phyloP scores from a whole-genome alignment of 805 yeast species.

The Pichia scutulata region DNA sequence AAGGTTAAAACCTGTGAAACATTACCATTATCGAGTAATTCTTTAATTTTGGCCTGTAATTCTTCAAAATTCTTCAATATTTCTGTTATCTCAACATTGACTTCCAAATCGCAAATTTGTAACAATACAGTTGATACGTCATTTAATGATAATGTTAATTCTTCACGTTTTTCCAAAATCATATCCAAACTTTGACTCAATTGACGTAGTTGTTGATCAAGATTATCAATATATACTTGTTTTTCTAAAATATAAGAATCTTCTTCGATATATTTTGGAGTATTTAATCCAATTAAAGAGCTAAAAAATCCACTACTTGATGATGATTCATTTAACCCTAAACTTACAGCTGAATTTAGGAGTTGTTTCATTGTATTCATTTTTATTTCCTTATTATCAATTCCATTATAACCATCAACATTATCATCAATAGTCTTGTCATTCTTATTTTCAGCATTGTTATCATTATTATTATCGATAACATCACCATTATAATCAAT shows the following conservation, averaged over 20 bases:
- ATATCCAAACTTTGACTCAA: slow-evolving; percentile 65
- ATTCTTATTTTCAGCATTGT: slow-evolving; percentile 6
- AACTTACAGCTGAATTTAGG: slow-evolving; percentile 16
- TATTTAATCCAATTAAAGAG: slow-evolving; percentile 57
- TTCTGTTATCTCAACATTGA: slow-evolving; percentile 57
- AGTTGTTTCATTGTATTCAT: slow-evolving; percentile 24
- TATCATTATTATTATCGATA: slow-evolving; percentile 20
- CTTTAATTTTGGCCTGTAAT: slow-evolving; percentile 63
- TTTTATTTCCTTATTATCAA: not conserved
- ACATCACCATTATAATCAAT: slow-evolving; percentile 22
- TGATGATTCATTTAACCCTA: slow-evolving; percentile 15
- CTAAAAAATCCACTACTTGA: slow-evolving; percentile 51
- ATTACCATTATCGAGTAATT: slow-evolving; percentile 67
- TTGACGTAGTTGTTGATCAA: slow-evolving; percentile 66
- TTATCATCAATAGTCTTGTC: slow-evolving; percentile 2
- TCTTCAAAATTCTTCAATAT: slow-evolving; percentile 64
- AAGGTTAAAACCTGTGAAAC: slow-evolving; percentile 80
- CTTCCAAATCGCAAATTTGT: slow-evolving; percentile 65
- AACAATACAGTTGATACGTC: slow-evolving; percentile 51
- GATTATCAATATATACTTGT: slow-evolving; percentile 56
- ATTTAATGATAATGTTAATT: slow-evolving; percentile 57
- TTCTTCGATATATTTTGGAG: slow-evolving; percentile 60
- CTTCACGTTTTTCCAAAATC: slow-evolving; percentile 68
- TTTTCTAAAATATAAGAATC: slow-evolving; percentile 72
- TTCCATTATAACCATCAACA: not conserved